phyloP scores from a whole-genome alignment of 2,329 filamentous ascomycete genomes.

The Dryadomyces quercus-mongolicae region DNA sequence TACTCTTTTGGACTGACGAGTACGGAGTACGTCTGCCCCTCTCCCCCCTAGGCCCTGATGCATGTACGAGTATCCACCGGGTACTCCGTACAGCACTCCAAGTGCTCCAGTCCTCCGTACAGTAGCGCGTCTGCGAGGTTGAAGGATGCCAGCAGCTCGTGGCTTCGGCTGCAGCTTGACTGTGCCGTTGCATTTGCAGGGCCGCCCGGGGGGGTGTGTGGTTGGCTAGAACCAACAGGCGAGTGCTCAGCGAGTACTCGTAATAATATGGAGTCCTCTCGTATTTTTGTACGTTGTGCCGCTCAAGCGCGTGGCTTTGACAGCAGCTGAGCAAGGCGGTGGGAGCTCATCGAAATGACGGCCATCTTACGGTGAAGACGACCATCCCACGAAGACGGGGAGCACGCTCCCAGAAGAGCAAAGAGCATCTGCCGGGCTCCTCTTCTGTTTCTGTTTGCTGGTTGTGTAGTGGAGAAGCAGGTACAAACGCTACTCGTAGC shows the following conservation, averaged over 20 bases:
- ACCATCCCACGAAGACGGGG: background rate
- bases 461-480: too few species aligned
- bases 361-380: background rate
- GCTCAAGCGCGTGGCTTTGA: too few species aligned
- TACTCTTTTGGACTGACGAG: background rate
- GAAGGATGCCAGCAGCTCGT: slow-evolving; percentile 4
- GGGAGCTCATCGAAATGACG: background rate
- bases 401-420: background rate
- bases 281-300: too few species aligned
- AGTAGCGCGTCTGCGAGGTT: slow-evolving; percentile 6
- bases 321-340: too few species aligned
- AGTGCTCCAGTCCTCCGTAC: background rate
- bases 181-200: slow-evolving; percentile 5
- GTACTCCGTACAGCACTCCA: background rate
- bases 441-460: background rate
- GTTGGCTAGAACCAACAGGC: background rate
- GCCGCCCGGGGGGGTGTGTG: background rate
- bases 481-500: background rate
- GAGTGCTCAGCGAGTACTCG: too few species aligned
- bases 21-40: too few species aligned
- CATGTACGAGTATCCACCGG: background rate
- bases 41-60: background rate
- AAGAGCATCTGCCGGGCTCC: background rate
- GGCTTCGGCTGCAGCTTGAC: slow-evolving; percentile 2
- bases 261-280: too few species aligned